Evolutionary conservation across 495 filamentous ascomycete species (phyloP).

Genomic region (Xylaria flabelliformis): DNA sequence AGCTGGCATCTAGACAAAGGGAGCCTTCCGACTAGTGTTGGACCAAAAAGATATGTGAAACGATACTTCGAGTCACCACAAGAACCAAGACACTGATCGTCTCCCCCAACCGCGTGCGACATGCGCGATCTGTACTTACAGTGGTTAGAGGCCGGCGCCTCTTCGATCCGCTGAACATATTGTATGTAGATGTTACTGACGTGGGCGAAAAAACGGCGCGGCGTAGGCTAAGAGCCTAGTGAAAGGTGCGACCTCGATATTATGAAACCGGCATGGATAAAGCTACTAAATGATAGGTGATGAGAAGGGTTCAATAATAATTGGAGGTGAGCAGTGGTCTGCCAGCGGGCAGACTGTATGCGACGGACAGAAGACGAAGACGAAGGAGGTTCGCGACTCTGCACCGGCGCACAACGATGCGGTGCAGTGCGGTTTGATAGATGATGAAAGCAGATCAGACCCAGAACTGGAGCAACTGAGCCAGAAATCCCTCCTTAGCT

Average conservation of each 20-base stretch:
- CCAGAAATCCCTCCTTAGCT: constrained; percentile 1
- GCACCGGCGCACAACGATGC: constrained; percentile 18
- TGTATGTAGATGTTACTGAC: constrained; percentile 36
- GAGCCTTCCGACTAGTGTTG: neutral
- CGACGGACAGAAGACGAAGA: neutral
- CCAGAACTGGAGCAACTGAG: constrained; percentile 6
- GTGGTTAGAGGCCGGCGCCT: constrained; percentile 51
- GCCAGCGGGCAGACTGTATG: neutral
- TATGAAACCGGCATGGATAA: constrained; percentile 35
- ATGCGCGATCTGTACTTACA: constrained; percentile 46
- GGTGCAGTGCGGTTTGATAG: neutral
- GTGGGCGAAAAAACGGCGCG: constrained; percentile 30
- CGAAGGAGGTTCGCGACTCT: neutral
- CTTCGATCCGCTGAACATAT: constrained; percentile 54
- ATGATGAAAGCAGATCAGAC: constrained; percentile 11
- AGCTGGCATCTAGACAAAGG: neutral
- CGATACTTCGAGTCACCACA: neutral
- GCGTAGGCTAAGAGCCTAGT: constrained; percentile 35
- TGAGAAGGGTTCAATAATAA: neutral
- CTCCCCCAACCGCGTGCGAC: neutral
- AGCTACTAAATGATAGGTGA: constrained; percentile 16
- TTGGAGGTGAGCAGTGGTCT: neutral
- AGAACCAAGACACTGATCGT: neutral
- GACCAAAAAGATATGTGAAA: constrained; percentile 5
- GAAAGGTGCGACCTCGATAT: constrained; percentile 30